Evolutionary conservation across 768 basidiomycete species (phyloP).

Genomic region (Calvatia gigantea): DNA sequence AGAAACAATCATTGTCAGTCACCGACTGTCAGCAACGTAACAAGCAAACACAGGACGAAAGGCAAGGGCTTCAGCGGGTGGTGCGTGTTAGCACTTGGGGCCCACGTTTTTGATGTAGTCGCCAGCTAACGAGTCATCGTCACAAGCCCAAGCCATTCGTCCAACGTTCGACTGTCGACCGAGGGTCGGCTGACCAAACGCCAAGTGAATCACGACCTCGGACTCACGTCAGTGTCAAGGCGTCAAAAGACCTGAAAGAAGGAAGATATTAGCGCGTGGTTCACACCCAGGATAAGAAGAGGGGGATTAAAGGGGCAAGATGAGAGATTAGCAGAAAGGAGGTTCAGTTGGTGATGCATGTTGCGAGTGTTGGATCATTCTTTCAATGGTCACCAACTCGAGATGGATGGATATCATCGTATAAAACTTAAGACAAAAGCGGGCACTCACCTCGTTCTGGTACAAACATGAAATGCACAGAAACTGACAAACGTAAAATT

Average conservation of each 20-base stretch:
- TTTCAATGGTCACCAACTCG: constrained; percentile 65
- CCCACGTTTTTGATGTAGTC: constrained; percentile 20
- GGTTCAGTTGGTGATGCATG: constrained; percentile 70
- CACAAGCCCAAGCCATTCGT: constrained; percentile 15
- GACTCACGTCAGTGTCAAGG: background rate
- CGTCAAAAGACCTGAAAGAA: background rate
- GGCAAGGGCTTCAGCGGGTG: constrained; percentile 35
- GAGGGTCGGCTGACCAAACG: no score
- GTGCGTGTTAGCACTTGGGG: constrained; percentile 37
- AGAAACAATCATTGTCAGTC: constrained; percentile 12
- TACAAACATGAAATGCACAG: no score
- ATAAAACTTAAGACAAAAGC: constrained; percentile 16
- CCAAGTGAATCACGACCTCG: background rate
- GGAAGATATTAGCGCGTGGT: background rate
- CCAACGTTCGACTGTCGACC: background rate
- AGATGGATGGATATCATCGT: constrained; percentile 71
- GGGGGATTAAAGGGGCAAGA: constrained; percentile 9
- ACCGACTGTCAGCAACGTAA: background rate
- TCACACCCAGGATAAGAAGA: background rate
- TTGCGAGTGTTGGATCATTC: constrained; percentile 70
- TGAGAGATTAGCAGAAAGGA: constrained; percentile 11
- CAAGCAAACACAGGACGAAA: background rate
- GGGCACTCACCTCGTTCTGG: constrained; percentile 32
- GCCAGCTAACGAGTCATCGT: constrained; percentile 22
- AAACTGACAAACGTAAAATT: no score